Base-by-base conservation (phyloP, 805 yeast genomes). In the Yamadazyma kitorensis region DNA sequence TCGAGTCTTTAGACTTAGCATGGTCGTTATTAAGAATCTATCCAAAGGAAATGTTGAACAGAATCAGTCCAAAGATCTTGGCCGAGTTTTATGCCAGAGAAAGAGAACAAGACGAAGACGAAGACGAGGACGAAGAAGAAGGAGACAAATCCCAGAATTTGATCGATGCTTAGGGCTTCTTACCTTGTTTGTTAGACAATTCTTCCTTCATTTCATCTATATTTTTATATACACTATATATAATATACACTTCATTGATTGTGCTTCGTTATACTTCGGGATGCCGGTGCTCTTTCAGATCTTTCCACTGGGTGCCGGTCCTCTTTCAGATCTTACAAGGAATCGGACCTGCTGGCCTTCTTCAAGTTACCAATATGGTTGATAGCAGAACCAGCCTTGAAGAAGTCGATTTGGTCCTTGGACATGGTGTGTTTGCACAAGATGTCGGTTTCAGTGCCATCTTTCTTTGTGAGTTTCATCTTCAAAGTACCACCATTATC, bases 21-120 rank as follows among this genome's bases (percentile, higher is more conserved):
- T 93, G 99, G 99, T 80, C 94, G 28, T 76, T 93, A 61, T 76
- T 93, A 64, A 88, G 99, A 77, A 93, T 93, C 64, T 93, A 93
- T 73, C 99, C 99, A 58, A 93, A 89, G 79, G 98, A 93, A 70
- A 75, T 93, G 85, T 81, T 93, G 59, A 93, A 93, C 76, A 88
- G 98, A 80, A 87, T 93, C 57, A 88, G 96, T 40, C 98, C 98
- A 62, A 93, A 93, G 80, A 87, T 93, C 52, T 72, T 93, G 58
- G 82, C 80, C 49, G 98, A 91, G 68, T 93, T 91, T 68, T 93
- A 93, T 68, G 98, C 91, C 55, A 79, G 96, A 67, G 80, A 82
- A 31, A 79, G 87, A 59, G 80, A 75, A 41, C 80, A 72, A 46
- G 82, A 75, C 30, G 78, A 72, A 24, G 76, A 68, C 12, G 71